Evolutionary conservation across 768 basidiomycete genomes (phyloP), one percentile per base, ranked within the genome.

Genomic region (Trametes cingulata): DNA sequence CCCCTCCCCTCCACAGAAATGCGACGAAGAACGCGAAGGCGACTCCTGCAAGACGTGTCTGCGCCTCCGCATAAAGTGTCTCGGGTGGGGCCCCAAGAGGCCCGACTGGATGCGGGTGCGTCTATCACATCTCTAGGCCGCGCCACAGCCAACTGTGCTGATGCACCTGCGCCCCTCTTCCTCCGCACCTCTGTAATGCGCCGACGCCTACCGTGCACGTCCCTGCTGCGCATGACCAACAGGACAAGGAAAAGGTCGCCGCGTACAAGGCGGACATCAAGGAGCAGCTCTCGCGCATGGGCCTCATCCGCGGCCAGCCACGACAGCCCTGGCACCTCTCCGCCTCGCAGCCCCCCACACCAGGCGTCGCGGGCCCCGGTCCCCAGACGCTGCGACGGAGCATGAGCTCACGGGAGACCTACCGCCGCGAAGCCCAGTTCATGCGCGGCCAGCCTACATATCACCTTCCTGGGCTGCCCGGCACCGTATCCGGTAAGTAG

Each of bases 81-180:
- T 93, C 4, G 91, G 91, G 13, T 93, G 91, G 91, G 91, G 91
- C 3, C 77, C 86, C 8, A 88, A 83, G 69, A 82, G 91, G 52
- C 91, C 91, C n/a, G 91, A 92, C 57, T 93, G 91, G 90, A 91
- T 93, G 90, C 77, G 90, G 66, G 90, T 93, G 65, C 67, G 83
- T 78, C 35, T 54, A 46, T 53, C 57, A 43, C 51, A 57, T 56
- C 60, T 20, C 25, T 49, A 35, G 41, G 49, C 27, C 48, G 60
- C 60, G 60, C 60, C 60, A 61, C 60, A 53, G 40, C 64, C 55
- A 50, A 62, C 41, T 20, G 36, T 51, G 43, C 62, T 53, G 57
- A 59, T 63, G 36, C 36, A 13, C n/a, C 24, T 49, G 25, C 41
- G 15, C 58, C 53, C 39, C 40, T 36, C 27, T 51, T 60, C 42